phyloP scores from a whole-genome alignment of 1,284 basidiomycete species.

The Mycosarcoma mackinlayi region DNA sequence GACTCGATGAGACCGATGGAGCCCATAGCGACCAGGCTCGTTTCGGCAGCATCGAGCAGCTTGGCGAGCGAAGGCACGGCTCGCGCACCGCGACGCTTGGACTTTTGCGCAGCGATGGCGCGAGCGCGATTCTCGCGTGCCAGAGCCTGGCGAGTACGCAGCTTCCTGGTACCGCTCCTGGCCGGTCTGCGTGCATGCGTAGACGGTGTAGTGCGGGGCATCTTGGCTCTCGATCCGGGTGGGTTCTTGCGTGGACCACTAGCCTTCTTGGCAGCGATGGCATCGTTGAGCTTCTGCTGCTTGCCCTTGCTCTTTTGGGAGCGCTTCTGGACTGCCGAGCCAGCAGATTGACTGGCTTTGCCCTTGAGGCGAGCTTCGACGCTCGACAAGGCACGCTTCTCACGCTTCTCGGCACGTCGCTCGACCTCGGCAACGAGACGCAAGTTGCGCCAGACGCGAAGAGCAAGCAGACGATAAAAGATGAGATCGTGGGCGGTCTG shows the following conservation, averaged over 20 bases:
- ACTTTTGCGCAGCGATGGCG: conserved; percentile 39
- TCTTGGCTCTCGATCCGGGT: conserved; percentile 47
- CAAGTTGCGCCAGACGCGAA: conserved; percentile 61
- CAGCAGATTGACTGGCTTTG: conserved; percentile 7
- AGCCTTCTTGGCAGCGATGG: conserved; percentile 27
- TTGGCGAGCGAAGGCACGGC: conserved; percentile 63
- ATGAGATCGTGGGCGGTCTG: conserved; percentile 65
- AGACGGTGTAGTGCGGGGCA: conserved; percentile 18
- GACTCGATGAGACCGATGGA: conserved; percentile 62
- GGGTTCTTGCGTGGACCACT: conserved; percentile 29
- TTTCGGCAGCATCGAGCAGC: conserved; percentile 62
- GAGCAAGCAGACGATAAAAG: conserved; percentile 59
- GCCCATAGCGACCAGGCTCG: conserved; percentile 56
- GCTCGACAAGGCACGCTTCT: conserved; percentile 51
- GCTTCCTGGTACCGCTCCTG: conserved; percentile 54
- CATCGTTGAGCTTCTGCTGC: conserved; percentile 31
- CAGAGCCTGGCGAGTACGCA: conserved; percentile 33
- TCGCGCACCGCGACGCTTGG: conserved; percentile 55
- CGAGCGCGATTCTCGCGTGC: conserved; percentile 44
- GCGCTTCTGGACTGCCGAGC: conserved; percentile 20
- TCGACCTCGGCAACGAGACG: conserved; percentile 61
- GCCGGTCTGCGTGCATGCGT: conserved; percentile 38
- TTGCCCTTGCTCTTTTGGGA: conserved; percentile 34
- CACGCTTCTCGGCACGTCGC: conserved; percentile 57
- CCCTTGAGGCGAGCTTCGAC: conserved; percentile 45